Evolutionary conservation across 495 filamentous ascomycete species (phyloP), one percentile per base, ranked within the genome.

Genomic region (Mycothermus thermophilus): DNA sequence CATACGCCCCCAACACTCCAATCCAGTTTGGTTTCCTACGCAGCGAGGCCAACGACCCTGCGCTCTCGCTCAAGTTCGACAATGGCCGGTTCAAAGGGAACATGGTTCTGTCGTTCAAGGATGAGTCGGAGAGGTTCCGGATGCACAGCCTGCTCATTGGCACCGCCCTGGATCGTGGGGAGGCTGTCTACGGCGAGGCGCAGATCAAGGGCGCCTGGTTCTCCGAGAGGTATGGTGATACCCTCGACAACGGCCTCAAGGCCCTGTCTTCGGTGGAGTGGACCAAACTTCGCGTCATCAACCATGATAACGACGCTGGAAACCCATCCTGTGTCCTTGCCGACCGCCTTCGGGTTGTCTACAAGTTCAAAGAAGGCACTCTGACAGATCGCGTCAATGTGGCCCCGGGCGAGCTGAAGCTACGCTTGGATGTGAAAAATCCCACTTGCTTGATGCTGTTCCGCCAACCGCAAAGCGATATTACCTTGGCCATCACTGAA

Each of bases 321-420:
- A 42, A 38, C n/a, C 48, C 73, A 1, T 59, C 69, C 2, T 82
- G 75, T 0, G 70, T 84, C 24, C 62, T 78, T 18, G 80, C 81
- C 3, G 77, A 84, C 41, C 64, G 66, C 46, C 56, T 92, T 42
- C 68, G 83, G 18, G 64, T 86, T 14, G 67, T 79, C 22, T 54
- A 76, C 20, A 74, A 81, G 23, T 77, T 62, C 30, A 72, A 77
- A 41, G 69, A 66, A 45, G 80, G 79, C 8, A 79, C 70, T 27
- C 63, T 83, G 7, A 82, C 78, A 5, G 81, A 87, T 55, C 69
- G 80, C 13, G 62, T 87, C 39, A 81, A 83, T 42, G 59, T 80
- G n/a, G 75, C 68, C n/a, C 76, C 77, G 37, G 80, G 81, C 8
- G 78, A 84, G 47, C 48, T 87, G 37, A 75, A 70, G 50, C 47